Evolutionary conservation across 139 green algal species (phyloP).

Genomic region (Chlamydomonas incerta): DNA sequence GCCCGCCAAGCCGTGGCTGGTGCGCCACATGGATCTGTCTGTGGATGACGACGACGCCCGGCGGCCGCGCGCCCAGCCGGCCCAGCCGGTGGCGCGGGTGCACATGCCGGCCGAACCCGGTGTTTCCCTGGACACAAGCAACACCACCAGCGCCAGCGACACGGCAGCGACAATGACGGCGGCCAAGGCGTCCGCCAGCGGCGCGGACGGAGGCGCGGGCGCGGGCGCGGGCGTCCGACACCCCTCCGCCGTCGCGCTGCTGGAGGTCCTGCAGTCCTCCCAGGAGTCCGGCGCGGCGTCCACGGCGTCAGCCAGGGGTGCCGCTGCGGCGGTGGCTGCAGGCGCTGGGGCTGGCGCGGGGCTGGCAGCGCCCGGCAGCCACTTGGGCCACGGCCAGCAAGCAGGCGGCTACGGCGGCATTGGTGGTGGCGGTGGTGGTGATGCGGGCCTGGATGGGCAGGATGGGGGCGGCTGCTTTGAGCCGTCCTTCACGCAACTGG

Average conservation of each 20-base stretch:
- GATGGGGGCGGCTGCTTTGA: background rate
- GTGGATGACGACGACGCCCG: background rate
- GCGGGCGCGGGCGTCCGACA: background rate
- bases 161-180: too few species aligned
- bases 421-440: too few species aligned
- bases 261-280: constrained; percentile 21
- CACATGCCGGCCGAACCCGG: too few species aligned
- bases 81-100: too few species aligned
- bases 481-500: constrained; percentile 23
- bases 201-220: background rate
- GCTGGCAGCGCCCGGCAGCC: background rate
- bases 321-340: too few species aligned
- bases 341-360: too few species aligned
- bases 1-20: constrained; percentile 29
- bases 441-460: background rate
- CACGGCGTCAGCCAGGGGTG: background rate
- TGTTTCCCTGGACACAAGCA: too few species aligned
- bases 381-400: too few species aligned
- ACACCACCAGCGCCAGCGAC: background rate
- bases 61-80: too few species aligned
- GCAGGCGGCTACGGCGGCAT: too few species aligned
- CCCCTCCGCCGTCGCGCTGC: background rate
- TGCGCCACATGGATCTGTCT: background rate
- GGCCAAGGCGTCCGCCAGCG: background rate
- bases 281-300: background rate